Evolutionary conservation across 768 basidiomycete species (phyloP).

Genomic region (Hydnum rufescens): DNA sequence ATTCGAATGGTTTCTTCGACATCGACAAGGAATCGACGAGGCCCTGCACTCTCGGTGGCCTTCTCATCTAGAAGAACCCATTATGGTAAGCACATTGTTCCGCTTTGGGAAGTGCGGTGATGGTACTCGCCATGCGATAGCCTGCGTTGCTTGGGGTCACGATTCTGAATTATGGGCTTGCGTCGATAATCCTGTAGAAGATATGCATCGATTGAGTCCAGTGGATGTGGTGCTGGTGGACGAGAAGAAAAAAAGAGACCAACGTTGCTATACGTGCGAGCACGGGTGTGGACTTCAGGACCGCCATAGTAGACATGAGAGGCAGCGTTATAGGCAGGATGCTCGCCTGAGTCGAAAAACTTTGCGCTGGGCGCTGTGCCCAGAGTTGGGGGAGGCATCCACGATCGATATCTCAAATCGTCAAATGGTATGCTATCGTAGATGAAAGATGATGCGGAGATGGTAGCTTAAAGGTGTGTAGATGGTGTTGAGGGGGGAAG

Average conservation of each 20-base stretch:
- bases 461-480: too few relatives aligned
- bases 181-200: slow-evolving; percentile 22
- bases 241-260: too few relatives aligned
- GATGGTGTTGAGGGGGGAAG: too few relatives aligned
- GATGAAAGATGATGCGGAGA: too few relatives aligned
- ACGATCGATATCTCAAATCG: background rate
- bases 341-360: slow-evolving; percentile 7
- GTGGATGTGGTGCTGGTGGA: too few relatives aligned
- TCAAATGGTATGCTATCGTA: too few relatives aligned
- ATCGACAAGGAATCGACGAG: slow-evolving; percentile 85
- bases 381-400: slow-evolving; percentile 1
- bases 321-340: slow-evolving; percentile 6
- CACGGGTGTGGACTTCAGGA: slow-evolving; percentile 56
- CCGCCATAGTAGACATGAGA: slow-evolving; percentile 41
- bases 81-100: background rate
- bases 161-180: slow-evolving; percentile 52
- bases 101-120: background rate
- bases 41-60: slow-evolving; percentile 30
- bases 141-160: slow-evolving; percentile 42
- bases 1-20: slow-evolving; percentile 96
- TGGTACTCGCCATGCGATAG: slow-evolving; percentile 49
- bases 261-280: slow-evolving; percentile 78
- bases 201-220: background rate
- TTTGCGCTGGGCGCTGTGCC: slow-evolving; percentile 7
- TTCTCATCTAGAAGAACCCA: slow-evolving; percentile 38